Conservation (phyloP, 2,329 filamentous ascomycete genomes). For the Paraconiothyrium brasiliense region DNA sequence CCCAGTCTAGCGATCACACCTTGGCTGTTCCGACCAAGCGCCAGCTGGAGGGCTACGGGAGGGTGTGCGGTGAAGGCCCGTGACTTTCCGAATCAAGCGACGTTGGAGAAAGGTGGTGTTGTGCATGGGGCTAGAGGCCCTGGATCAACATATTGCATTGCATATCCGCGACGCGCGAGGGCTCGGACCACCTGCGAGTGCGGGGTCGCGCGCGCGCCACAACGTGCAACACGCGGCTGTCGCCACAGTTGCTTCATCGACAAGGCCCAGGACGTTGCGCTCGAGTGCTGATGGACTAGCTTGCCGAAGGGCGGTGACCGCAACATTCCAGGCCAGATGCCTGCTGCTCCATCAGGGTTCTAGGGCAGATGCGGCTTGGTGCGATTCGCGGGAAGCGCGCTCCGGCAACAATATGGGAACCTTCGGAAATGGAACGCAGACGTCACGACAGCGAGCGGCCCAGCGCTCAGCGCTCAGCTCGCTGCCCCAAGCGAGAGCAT, state of each 20-base stretch:
- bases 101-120: slow-evolving; percentile 18
- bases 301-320: neutral
- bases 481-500: neutral
- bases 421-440: neutral
- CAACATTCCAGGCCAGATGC: neutral
- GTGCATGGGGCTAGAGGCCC: slow-evolving; percentile 15
- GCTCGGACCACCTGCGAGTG: slow-evolving; percentile 16
- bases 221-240: slow-evolving; percentile 13
- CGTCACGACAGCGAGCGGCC: slow-evolving; percentile 1
- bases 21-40: slow-evolving; percentile 9
- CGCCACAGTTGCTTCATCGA: slow-evolving; percentile 1
- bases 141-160: slow-evolving; percentile 17
- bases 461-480: too few relatives aligned
- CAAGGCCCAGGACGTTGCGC: too few relatives aligned
- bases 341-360: neutral
- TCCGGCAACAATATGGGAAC: neutral
- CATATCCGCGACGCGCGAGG: slow-evolving; percentile 12
- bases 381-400: slow-evolving; percentile 19
- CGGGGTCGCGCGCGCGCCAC: slow-evolving; percentile 15
- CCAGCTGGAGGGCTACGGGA: neutral
- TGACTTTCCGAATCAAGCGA: slow-evolving; percentile 15
- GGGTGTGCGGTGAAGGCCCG: slow-evolving; percentile 11
- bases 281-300: neutral
- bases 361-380: neutral
- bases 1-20: slow-evolving; percentile 1